Evolutionary conservation across 345 rosid species (phyloP).

Genomic region (Eucalyptus regnans): DNA sequence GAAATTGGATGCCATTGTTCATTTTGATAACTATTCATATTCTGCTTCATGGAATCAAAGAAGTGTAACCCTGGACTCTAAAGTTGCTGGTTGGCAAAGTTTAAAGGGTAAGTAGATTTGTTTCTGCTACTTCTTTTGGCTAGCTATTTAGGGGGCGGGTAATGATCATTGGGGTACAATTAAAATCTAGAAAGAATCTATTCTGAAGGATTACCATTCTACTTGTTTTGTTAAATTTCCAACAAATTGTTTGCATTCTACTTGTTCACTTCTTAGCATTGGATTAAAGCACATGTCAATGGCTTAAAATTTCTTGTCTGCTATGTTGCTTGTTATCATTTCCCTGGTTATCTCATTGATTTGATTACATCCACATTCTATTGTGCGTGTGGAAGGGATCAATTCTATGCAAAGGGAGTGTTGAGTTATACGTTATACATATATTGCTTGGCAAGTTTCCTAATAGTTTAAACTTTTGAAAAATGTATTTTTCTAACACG

Average conservation of each 20-base stretch:
- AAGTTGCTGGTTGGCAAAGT: not conserved
- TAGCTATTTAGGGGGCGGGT: not conserved
- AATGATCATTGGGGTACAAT: not conserved
- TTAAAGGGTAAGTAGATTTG: not conserved
- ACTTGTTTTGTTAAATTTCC: no score
- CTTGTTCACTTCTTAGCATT: not conserved
- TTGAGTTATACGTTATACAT: not conserved
- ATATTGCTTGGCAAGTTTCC: not conserved
- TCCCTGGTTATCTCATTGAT: not conserved
- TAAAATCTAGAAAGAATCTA: no score
- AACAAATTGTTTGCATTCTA: not conserved
- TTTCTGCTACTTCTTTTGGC: no score
- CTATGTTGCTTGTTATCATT: not conserved
- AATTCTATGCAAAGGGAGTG: accelerated
- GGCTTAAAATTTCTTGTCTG: not conserved
- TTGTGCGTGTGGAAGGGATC: not conserved
- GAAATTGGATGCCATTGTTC: no score
- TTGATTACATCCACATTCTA: not conserved
- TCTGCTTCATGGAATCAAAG: no score
- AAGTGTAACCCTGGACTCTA: no score
- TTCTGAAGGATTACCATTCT: no score
- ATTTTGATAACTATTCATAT: no score
- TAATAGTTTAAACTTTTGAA: not conserved
- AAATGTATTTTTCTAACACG: accelerated
- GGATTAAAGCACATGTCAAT: not conserved